Evolutionary conservation across 2,329 filamentous ascomycete genomes (phyloP).

Genomic region (Davidsoniella neocaledoniae): DNA sequence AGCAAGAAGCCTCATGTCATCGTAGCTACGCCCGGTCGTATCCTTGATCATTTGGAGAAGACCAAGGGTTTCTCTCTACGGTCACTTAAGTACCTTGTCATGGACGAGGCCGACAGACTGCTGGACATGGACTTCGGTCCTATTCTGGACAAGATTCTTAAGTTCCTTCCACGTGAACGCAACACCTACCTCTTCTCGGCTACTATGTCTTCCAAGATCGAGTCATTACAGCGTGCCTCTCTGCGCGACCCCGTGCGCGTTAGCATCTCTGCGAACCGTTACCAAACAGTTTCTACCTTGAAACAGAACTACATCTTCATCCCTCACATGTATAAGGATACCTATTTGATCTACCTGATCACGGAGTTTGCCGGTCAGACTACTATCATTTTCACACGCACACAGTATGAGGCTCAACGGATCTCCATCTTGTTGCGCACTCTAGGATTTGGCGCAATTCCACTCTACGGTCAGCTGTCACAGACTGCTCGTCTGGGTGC

Average conservation of each 20-base stretch:
- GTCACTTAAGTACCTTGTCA: conserved; percentile 71
- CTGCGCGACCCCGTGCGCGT: conserved; percentile 71
- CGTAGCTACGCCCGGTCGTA: conserved; percentile 76
- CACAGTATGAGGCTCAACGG: conserved; percentile 79
- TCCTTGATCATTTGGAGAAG: conserved; percentile 87
- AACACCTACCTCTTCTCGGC: conserved; percentile 85
- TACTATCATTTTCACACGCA: conserved; percentile 80
- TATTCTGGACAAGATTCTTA: conserved; percentile 81
- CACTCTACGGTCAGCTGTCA: conserved; percentile 79
- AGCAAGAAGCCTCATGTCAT: conserved; percentile 93
- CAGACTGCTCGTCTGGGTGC: conserved; percentile 77
- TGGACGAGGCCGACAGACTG: conserved; percentile 86
- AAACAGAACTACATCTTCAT: conserved; percentile 78
- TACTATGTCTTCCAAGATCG: conserved; percentile 86
- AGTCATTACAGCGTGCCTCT: conserved; percentile 78
- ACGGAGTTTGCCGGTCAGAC: conserved; percentile 79
- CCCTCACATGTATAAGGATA: conserved; percentile 74
- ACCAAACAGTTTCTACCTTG: conserved; percentile 81
- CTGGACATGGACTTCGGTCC: conserved; percentile 91
- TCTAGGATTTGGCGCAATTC: conserved; percentile 79
- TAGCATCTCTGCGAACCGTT: conserved; percentile 65
- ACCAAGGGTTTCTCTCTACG: conserved; percentile 88
- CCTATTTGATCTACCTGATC: conserved; percentile 70
- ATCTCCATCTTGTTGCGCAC: conserved; percentile 67
- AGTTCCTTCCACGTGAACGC: conserved; percentile 62